Evolutionary conservation across 495 filamentous ascomycete genomes (phyloP).

Genomic region (Podospora conica): DNA sequence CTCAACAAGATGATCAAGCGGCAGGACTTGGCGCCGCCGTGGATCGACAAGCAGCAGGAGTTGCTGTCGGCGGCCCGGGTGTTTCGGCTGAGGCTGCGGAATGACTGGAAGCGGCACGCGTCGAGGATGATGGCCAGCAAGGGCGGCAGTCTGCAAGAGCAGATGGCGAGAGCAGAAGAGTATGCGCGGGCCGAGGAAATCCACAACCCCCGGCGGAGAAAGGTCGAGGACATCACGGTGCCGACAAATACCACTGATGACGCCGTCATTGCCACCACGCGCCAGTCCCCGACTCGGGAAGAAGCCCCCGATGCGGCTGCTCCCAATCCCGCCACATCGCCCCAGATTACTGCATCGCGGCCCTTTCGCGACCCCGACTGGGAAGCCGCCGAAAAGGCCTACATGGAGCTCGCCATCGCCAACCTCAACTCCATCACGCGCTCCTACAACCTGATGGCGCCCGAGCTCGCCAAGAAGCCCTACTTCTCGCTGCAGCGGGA

Average conservation of each 20-base stretch:
- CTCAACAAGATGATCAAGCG: constrained; percentile 98
- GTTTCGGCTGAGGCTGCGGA: constrained; percentile 68
- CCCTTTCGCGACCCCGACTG: constrained; percentile 63
- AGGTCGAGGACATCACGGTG: constrained; percentile 42
- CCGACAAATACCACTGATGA: constrained; percentile 44
- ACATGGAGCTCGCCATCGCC: constrained; percentile 70
- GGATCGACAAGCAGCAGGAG: constrained; percentile 98
- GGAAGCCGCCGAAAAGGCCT: constrained; percentile 65
- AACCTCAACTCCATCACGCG: constrained; percentile 75
- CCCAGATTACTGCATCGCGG: constrained; percentile 19
- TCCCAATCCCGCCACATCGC: background rate
- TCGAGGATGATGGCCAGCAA: constrained; percentile 70
- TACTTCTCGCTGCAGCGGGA: constrained; percentile 85
- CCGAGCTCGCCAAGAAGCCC: constrained; percentile 85
- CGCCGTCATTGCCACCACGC: constrained; percentile 41
- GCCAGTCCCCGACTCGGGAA: constrained; percentile 24
- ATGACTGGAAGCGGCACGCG: constrained; percentile 84
- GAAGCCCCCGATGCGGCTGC: background rate
- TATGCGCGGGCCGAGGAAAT: constrained; percentile 69
- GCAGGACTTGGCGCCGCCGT: constrained; percentile 76
- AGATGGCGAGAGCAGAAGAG: constrained; percentile 63
- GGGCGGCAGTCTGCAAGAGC: constrained; percentile 70
- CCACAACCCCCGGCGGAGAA: constrained; percentile 43
- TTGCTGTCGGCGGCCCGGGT: constrained; percentile 58
- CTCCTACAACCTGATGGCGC: constrained; percentile 92